Base-by-base conservation (phyloP, 345 rosid species). In the Moringa oleifera region DNA sequence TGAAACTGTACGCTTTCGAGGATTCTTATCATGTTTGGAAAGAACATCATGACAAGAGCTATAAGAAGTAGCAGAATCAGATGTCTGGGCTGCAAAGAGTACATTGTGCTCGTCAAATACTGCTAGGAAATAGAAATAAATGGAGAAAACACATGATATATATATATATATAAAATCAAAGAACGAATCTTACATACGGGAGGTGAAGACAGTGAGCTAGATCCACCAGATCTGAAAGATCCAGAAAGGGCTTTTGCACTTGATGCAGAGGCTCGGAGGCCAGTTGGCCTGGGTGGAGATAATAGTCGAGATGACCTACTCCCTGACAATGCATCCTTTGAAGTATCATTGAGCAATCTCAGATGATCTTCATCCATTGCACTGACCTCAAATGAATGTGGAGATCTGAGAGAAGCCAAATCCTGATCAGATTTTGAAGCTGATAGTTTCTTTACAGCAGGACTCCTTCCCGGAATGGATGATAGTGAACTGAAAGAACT, bases 401-500 rank as follows among this genome's bases (percentile, higher is more conserved):
- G 83, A 67, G 88, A 82, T 79, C 86, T 76, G 50, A 83, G 78
- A 57, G 95, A 85, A 72, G 81, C 56, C 77, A 88, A 77, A 75
- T 92, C 93, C 81, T 87, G 92, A 41, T 85, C 92, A 67, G 96
- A 85, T 75, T 85, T 92, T 62, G 95, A 85, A 62, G 80, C 76
- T 45, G 89, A 57, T 50, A 79, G 63, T 51, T 74, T 83, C 76
- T 77, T 87, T 53, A 49, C 68, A 68, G 80, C 24, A 47, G 83
- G 24, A 55, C 61, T 66, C 74, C 85, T 82, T 68, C 78, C 90
- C 50, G 70, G 61, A 41, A 67, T 85, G 67, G 89, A 70, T 45
- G 97, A 75, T 46, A 81, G 63, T 12, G 75, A 63, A 73, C 75
- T 68, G 65, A 62, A 78, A 57, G 93, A 80, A 72, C 67, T 79